A percentile compares a stretch with the other conserved stretches of the same genome.
These are phyloP conservation scores for Xylariaceae sp. DNA, from an alignment of 2,329 filamentous ascomycete species.

Conservation along the genomic window DNA sequence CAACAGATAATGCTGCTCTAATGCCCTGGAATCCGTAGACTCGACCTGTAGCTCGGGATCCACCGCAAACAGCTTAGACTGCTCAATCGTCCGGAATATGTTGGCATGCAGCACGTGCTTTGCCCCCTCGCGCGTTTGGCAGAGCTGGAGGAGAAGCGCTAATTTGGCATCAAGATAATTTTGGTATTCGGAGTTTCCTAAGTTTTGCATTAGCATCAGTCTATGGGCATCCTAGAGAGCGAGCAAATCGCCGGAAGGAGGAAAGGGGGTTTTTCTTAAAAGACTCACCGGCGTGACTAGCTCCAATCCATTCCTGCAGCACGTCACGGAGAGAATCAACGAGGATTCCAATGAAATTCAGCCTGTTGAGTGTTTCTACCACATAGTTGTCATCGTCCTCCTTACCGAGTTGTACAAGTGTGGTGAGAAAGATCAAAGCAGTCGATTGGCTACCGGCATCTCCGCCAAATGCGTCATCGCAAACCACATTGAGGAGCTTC, in stretches of 20 bases:
- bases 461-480: slow-evolving; percentile 87
- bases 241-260: slow-evolving; percentile 2
- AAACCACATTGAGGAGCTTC: slow-evolving; percentile 76
- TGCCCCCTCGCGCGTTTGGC: slow-evolving; percentile 78
- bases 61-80: slow-evolving; percentile 78
- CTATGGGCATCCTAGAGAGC: background rate
- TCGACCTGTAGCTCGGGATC: slow-evolving; percentile 89
- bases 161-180: slow-evolving; percentile 65
- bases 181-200: slow-evolving; percentile 40
- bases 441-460: slow-evolving; percentile 77
- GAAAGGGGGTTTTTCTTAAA: background rate
- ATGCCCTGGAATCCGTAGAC: slow-evolving; percentile 60
- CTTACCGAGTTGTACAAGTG: slow-evolving; percentile 67
- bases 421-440: slow-evolving; percentile 76
- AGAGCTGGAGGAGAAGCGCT: slow-evolving; percentile 75
- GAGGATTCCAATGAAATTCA: slow-evolving; percentile 87
- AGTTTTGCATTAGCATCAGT: slow-evolving; percentile 13
- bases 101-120: slow-evolving; percentile 83
- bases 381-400: slow-evolving; percentile 68
- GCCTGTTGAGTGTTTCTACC: slow-evolving; percentile 70
- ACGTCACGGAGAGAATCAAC: slow-evolving; percentile 81
- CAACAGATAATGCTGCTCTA: slow-evolving; percentile 78
- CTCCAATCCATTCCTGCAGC: slow-evolving; percentile 62
- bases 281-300: slow-evolving; percentile 49
- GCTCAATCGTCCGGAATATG: slow-evolving; percentile 73